Base-by-base conservation (phyloP, 352 stramenopile species). In the Elongisporangium prolatum region DNA sequence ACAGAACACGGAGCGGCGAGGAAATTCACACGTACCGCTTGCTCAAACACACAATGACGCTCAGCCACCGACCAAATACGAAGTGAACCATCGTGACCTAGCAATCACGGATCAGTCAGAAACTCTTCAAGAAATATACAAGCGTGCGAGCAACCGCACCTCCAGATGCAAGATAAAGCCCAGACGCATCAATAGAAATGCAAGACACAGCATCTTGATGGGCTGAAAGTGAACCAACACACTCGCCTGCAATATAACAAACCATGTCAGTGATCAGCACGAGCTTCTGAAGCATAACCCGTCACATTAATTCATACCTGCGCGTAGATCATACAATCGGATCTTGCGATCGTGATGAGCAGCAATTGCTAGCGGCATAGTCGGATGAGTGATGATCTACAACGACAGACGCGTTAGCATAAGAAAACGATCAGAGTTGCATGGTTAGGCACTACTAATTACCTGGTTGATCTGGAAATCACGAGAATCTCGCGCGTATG, bases 281-380 rank as follows among this genome's bases (percentile, higher is more conserved):
- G 49, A 49, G 21, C 51, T 4, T 22, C 16, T 37, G 21, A 6
- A 51, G 14, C n/a, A 20, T 40, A 17, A 6, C 25, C 22, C 21
- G 48, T 16, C 14, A 34, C 7, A 16, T 40, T 50, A 3, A 1
- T 53, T 10, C 8, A 16, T 60, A 86, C 77, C 75, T 66, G 80
- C 81, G 53, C 86, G 86, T 68, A 95, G 82, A 67, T 95, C 86
- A 61, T 94, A 95, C 72, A 95, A 77, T 22, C 86, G 80, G 49
- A 95, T 85, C 64, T 91, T 91, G 22, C 73, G 65, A 59, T 95
- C 86, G 62, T 91, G 80, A 50, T 95, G 86, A 6, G 80, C 86
- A 50, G 79, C 86, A 62, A 95, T 81, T 44, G 82, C 80, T 11
- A 95, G 61, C 5, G 86, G 86, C 84, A 95, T 93, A 4, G 80